Conservation (phyloP, 1,139 yeast species). For the Torulaspora globosa region DNA sequence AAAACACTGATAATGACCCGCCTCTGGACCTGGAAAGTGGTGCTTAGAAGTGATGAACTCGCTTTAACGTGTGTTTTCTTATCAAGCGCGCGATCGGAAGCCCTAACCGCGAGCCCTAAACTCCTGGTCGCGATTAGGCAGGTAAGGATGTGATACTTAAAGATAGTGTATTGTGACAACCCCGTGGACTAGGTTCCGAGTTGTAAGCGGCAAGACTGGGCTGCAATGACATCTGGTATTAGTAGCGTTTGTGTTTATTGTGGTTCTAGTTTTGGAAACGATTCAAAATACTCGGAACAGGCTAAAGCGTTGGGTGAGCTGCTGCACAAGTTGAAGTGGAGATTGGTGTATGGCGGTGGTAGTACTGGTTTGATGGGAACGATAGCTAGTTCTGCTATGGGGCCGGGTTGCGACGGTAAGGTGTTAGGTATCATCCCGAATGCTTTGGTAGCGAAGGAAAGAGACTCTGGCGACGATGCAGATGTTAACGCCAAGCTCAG, state of each 20-base stretch:
- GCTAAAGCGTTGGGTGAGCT: constrained; percentile 59
- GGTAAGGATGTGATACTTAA: not conserved
- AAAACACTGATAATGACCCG: not conserved
- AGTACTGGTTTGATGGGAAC: constrained; percentile 82
- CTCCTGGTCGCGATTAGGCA: not conserved
- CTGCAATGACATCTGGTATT: constrained; percentile 9
- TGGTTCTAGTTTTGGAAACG: constrained; percentile 73
- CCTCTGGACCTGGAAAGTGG: not conserved
- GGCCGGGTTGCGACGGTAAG: constrained; percentile 53
- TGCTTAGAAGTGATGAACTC: not conserved
- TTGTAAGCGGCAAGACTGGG: too few species aligned
- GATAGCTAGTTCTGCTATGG: constrained; percentile 68
- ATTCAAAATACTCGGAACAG: constrained; percentile 46
- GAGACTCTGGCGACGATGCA: constrained; percentile 41
- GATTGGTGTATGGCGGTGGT: constrained; percentile 89
- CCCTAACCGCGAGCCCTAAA: constrained; percentile 1
- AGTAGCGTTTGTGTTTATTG: constrained; percentile 77
- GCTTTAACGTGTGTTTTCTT: not conserved
- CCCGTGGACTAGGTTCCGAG: too few species aligned
- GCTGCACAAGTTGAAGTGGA: constrained; percentile 61
- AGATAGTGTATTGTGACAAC: not conserved
- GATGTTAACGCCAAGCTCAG: constrained; percentile 46
- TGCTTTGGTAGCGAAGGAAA: constrained; percentile 72
- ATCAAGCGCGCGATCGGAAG: not conserved
- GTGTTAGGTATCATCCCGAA: constrained; percentile 86